These are phyloP conservation scores for Limnomonas spitsbergensis DNA, from an alignment of 139 green algal genomes.

Conservation along the genomic window DNA sequence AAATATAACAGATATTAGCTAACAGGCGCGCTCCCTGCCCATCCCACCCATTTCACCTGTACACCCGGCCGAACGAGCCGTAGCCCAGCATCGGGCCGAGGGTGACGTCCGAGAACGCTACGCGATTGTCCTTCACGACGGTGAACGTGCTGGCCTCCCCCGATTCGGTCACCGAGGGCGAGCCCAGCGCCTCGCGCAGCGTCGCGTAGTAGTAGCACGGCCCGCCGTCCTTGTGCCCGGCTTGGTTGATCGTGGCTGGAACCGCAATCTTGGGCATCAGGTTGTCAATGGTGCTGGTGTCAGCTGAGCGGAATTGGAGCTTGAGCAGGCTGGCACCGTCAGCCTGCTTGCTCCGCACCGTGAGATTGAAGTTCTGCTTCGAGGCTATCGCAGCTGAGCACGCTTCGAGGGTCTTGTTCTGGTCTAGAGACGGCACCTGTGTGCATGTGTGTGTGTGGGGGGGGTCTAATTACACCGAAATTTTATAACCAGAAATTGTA, in stretches of 20 bases:
- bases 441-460: too few relatives aligned
- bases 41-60: too few relatives aligned
- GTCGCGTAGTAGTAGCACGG: constrained; percentile 43
- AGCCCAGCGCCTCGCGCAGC: not conserved
- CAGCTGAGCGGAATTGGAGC: constrained; percentile 42
- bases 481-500: too few relatives aligned
- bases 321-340: not conserved
- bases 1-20: too few relatives aligned
- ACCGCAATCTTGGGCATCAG: constrained; percentile 37
- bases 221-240: not conserved
- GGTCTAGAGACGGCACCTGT: too few relatives aligned
- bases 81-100: constrained; percentile 66
- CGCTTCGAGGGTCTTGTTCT: too few relatives aligned
- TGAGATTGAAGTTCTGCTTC: constrained; percentile 34
- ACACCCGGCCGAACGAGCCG: constrained; percentile 63
- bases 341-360: not conserved
- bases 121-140: constrained; percentile 24
- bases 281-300: constrained; percentile 21
- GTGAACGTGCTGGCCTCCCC: constrained; percentile 7
- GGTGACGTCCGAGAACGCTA: constrained; percentile 55
- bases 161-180: not conserved
- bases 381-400: constrained; percentile 24
- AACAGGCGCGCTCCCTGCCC: too few relatives aligned
- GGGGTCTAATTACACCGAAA: too few relatives aligned
- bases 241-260: not conserved